Base-by-base conservation (phyloP, 257 asterid genomes). In the Leptodermis oblonga region DNA sequence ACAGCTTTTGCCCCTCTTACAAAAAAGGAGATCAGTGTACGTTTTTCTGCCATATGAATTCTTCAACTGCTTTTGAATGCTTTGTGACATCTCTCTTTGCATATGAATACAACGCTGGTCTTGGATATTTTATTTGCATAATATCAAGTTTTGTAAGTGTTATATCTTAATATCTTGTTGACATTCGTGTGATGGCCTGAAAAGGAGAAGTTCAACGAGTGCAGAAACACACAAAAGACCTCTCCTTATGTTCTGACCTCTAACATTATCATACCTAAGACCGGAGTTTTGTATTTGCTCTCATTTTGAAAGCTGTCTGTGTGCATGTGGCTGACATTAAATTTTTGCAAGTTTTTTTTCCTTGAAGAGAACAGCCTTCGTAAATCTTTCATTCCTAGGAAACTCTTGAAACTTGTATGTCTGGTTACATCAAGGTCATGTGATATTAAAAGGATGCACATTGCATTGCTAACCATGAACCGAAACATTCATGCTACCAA, bases 21-120 rank as follows among this genome's bases (percentile, higher is more conserved):
- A 3, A 91, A 91, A 60, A 91, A 88, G 75, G 97, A 91, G 87
- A 91, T 88, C 56, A 91, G 97, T 52, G 97, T 91, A 87, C 37
- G 97, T 75, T 48, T 66, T 64, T 73, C 59, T 61, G 17, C 64
- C 56, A 10, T 70, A 33, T 64, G 34, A 25, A 59, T 37, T 58
- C 17, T 48, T 28, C 54, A 64, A 11, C 43, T 41, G 18, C 51
- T 42, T 60, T 30, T 62, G 20, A 71, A 61, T 33, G 59, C 0
- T 45, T 34, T 61, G 39, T 3, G 9, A 31, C 36, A 1, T 15
- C 23, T 45, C 18, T 22, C 15, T 7, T 3, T 46, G 31, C 70
- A n/a, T 30, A 25, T 26, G 23, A 68, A 13, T 25, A 1, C 49
- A 23, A 10, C 10, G 33, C 53, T 34, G 28, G 20, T 6, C 30